Conservation (phyloP, 2,329 filamentous ascomycete genomes). For the Aspergillus japonicus region DNA sequence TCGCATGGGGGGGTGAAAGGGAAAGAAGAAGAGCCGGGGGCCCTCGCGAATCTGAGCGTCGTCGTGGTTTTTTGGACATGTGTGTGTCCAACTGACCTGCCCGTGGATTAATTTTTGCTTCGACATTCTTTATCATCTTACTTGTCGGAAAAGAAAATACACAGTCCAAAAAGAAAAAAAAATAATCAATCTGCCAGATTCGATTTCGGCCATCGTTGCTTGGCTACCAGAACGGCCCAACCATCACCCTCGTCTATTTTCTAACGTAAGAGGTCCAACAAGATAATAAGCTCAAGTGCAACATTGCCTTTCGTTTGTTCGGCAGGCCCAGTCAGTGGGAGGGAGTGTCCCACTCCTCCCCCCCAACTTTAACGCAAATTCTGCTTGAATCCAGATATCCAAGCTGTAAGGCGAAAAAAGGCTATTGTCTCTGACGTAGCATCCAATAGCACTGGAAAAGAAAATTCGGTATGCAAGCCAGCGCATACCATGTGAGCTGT, state of each 20-base stretch:
- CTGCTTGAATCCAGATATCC: background rate
- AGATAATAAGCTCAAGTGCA: constrained; percentile 23
- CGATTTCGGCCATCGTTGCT: constrained; percentile 7
- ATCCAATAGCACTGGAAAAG: constrained; percentile 16
- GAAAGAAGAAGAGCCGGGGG: constrained; percentile 4
- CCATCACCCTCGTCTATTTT: background rate
- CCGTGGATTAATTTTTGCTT: background rate
- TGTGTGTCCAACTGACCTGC: constrained; percentile 19
- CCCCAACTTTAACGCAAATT: background rate
- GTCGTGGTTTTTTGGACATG: background rate
- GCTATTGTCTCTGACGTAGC: constrained; percentile 15
- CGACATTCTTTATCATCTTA: constrained; percentile 7
- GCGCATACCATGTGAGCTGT: constrained; percentile 31
- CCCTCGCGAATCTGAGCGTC: too few species aligned
- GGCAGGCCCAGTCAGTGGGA: constrained; percentile 5
- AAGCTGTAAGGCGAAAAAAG: constrained; percentile 3
- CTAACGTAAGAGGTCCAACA: constrained; percentile 8
- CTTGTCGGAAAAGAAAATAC: constrained; percentile 19
- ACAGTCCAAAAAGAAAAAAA: background rate
- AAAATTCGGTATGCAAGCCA: constrained; percentile 20
- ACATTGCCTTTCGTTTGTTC: constrained; percentile 12
- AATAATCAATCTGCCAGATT: constrained; percentile 11
- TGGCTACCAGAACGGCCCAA: constrained; percentile 10
- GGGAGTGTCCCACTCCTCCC: background rate
- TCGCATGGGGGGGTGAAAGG: constrained; percentile 20